Evolutionary conservation across 2,329 filamentous ascomycete genomes (phyloP).

Genomic region (Talaromyces islandicus): DNA sequence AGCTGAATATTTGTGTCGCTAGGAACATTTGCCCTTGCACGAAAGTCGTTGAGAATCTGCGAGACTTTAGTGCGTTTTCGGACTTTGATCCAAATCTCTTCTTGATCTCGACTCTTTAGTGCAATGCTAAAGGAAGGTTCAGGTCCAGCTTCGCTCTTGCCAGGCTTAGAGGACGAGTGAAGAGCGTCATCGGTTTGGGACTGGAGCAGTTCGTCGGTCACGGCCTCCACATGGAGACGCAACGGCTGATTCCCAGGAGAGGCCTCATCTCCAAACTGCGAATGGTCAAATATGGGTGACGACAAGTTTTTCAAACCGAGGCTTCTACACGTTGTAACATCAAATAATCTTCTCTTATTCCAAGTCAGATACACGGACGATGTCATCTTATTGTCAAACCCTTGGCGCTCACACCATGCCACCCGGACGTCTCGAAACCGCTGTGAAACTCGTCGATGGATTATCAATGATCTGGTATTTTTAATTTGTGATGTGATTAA

Average conservation of each 20-base stretch:
- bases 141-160: slow-evolving; percentile 13
- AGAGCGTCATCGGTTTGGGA: slow-evolving; percentile 14
- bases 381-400: slow-evolving; percentile 43
- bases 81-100: slow-evolving; percentile 46
- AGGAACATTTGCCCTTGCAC: slow-evolving; percentile 47
- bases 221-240: slow-evolving; percentile 69
- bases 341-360: slow-evolving; percentile 66
- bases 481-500: slow-evolving; percentile 64
- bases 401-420: slow-evolving; percentile 64
- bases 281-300: slow-evolving; percentile 18
- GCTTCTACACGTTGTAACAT: slow-evolving; percentile 65
- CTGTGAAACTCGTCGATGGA: slow-evolving; percentile 63
- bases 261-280: slow-evolving; percentile 2
- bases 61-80: slow-evolving; percentile 50
- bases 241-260: slow-evolving; percentile 44
- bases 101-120: slow-evolving; percentile 46
- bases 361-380: slow-evolving; percentile 70
- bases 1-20: slow-evolving; percentile 53
- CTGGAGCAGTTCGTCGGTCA: slow-evolving; percentile 60
- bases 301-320: slow-evolving; percentile 53
- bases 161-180: slow-evolving; percentile 11
- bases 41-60: slow-evolving; percentile 59
- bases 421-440: slow-evolving; percentile 60
- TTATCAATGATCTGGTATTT: slow-evolving; percentile 54
- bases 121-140: slow-evolving; percentile 39